phyloP scores from a whole-genome alignment of 2,329 filamentous ascomycete species.

The Epichloe typhina region DNA sequence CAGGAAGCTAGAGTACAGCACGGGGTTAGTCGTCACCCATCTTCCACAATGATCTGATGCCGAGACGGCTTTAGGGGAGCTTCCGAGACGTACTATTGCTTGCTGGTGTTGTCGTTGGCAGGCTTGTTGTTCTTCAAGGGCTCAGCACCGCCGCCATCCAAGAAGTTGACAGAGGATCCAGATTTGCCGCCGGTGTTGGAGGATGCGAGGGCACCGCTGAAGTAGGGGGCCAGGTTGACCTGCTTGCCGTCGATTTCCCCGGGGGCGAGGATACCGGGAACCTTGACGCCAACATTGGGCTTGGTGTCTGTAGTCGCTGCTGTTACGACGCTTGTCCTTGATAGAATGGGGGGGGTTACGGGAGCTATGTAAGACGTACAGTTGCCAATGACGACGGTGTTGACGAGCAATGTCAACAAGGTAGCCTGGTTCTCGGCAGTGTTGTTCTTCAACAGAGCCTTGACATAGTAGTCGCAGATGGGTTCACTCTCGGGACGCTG shows the following conservation, averaged over 20 bases:
- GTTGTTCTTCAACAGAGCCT: slow-evolving; percentile 43
- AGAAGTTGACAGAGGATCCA: slow-evolving; percentile 42
- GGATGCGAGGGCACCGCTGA: slow-evolving; percentile 39
- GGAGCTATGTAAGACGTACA: slow-evolving; percentile 19
- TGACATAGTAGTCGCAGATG: slow-evolving; percentile 53
- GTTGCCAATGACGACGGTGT: slow-evolving; percentile 52
- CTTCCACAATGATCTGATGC: no score
- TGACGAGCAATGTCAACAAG: slow-evolving; percentile 43
- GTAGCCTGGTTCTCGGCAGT: slow-evolving; percentile 44
- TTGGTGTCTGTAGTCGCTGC: slow-evolving; percentile 26
- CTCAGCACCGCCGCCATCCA: slow-evolving; percentile 44
- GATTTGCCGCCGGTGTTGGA: slow-evolving; percentile 34
- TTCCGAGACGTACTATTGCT: slow-evolving; percentile 28
- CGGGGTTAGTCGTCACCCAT: no score
- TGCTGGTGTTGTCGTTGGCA: slow-evolving; percentile 27
- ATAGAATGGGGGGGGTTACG: no score
- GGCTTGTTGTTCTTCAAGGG: slow-evolving; percentile 43
- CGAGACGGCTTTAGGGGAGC: not conserved
- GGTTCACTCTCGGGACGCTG: slow-evolving; percentile 35
- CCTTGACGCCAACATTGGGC: slow-evolving; percentile 37
- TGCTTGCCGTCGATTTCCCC: slow-evolving; percentile 34
- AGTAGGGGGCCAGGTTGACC: slow-evolving; percentile 47
- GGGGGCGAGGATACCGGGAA: slow-evolving; percentile 43
- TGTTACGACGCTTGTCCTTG: no score
- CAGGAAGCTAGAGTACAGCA: slow-evolving; percentile 27